Evolutionary conservation across 768 basidiomycete species (phyloP), one percentile per base, ranked within the genome.

Genomic region (Mycena sanguinolenta): DNA sequence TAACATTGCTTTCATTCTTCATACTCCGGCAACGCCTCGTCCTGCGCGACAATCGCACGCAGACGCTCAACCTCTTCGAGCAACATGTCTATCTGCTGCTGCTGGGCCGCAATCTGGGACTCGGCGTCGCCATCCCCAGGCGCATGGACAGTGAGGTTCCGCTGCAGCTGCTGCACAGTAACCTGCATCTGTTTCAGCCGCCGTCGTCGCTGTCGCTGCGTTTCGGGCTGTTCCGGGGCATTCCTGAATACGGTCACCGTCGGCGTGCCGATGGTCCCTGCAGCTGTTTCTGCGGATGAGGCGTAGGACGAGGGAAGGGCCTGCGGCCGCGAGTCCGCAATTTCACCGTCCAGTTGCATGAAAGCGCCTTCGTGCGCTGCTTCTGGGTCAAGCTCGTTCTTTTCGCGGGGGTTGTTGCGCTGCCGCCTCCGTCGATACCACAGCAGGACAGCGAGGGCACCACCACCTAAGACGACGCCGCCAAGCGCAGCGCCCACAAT

Each of bases 311-410:
- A 59, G 6, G 39, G 32, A 39, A 59, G 58, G 21, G 27, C 17
- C 8, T 25, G 36, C 36, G 58, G 58, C 17, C 50, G 25, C 14
- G 28, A 30, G 30, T 54, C 4, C 27, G 30, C 12, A 17, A 30
- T 8, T 14, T 27, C 28, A 23, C 27, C 16, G n/a, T 49, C 46
- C n/a, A n/a, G 10, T 49, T n/a, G 23, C 13, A 23, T 49, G 46
- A 50, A 25, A 25, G 49, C 23, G 2, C 49, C 5, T 25, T 12
- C 53, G 30, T 30, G 38, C 21, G 23, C 38, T n/a, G 50, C 25
- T 25, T 63, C 62, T 12, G 52, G 36, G 52, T 63, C 62, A 23
- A 63, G 38, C 38, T 63, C 52, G n/a, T 42, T 25, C 52, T 53
- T 54, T 32, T 63, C 52, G 27, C 27, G 9, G 21, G 25, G 19